Evolutionary conservation across 257 asterid genomes (phyloP).

Genomic region (Anisodus tanguticus): DNA sequence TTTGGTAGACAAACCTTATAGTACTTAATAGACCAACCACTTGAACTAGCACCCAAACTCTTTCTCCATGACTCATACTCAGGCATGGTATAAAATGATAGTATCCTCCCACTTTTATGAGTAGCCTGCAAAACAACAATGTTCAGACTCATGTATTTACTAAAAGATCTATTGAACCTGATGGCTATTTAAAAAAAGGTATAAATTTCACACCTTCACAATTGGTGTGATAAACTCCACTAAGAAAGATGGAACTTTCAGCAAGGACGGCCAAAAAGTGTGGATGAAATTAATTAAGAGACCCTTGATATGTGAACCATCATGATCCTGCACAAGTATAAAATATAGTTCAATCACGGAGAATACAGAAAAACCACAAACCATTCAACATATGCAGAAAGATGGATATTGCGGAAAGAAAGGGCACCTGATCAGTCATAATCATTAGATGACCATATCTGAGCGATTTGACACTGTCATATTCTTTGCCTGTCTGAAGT

Average conservation of each 20-base stretch:
- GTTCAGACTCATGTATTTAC: neutral
- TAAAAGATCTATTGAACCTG: slow-evolving; percentile 1
- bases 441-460: slow-evolving; percentile 97
- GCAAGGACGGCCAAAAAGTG: slow-evolving; percentile 93
- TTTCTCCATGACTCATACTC: slow-evolving; percentile 90
- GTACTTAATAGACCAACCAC: slow-evolving; percentile 89
- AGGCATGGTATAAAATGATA: slow-evolving; percentile 88
- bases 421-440: slow-evolving; percentile 95
- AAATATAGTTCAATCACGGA: neutral
- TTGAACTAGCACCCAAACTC: slow-evolving; percentile 60
- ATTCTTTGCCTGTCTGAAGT: slow-evolving; percentile 82
- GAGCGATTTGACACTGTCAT: slow-evolving; percentile 73
- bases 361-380: slow-evolving; percentile 20
- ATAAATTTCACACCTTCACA: slow-evolving; percentile 71
- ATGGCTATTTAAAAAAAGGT: neutral
- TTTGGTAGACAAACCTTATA: slow-evolving; percentile 73
- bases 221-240: slow-evolving; percentile 98
- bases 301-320: slow-evolving; percentile 98
- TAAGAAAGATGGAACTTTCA: slow-evolving; percentile 75
- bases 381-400: neutral
- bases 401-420: neutral
- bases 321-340: slow-evolving; percentile 76
- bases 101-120: slow-evolving; percentile 52
- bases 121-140: slow-evolving; percentile 59
- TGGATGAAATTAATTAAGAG: slow-evolving; percentile 89